Base-by-base conservation (phyloP, 2,329 filamentous ascomycete genomes). In the Thyridium curvatum region DNA sequence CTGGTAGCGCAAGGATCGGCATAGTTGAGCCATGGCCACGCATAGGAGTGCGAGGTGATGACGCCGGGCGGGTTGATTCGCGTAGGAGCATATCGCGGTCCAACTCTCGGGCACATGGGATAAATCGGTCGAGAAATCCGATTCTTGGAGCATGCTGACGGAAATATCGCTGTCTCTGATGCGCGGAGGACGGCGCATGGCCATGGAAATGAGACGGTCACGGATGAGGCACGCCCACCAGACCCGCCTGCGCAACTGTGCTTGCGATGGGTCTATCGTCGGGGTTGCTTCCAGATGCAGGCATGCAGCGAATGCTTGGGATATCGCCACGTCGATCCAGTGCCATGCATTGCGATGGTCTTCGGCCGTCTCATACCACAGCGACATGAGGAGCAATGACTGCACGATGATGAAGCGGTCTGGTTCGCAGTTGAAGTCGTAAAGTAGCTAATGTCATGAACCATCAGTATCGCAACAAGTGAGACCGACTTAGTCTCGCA, bases 221-320 rank as follows among this genome's bases (percentile, higher is more conserved):
- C 41, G 41, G 12, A 43, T 29, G 12, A 38, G 31, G 12, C 41
- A 41, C 0, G 38, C 35, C 38, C 41, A 41, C 41, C 41, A 43
- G 32, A 43, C 29, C 15, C 79, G 68, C 55, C 82, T 82, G 77
- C 79, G 82, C 41, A 74, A 72, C 43, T 75, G 70, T 42, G 72
- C 69, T 10, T 58, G 49, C 41, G 74, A 70, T 64, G 82, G 73
- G 36, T 70, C 72, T 7, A 76, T 77, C 3, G 43, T 73, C 75
- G 31, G 74, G 46, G 82, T 77, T 35, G 78, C 78, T 48, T 83
- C 77, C 36, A 79, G 74, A 53, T 84, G 79, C 8, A 84, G 64
- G 4, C 80, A 79, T 40, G 84, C 82, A 4, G 79, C 83, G 49
- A 83, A 78, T n/a, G 78, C 79, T 18, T 83, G 65, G 18, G 53